phyloP scores from a whole-genome alignment of 495 filamentous ascomycete species.

The Xylaria cubensis region DNA sequence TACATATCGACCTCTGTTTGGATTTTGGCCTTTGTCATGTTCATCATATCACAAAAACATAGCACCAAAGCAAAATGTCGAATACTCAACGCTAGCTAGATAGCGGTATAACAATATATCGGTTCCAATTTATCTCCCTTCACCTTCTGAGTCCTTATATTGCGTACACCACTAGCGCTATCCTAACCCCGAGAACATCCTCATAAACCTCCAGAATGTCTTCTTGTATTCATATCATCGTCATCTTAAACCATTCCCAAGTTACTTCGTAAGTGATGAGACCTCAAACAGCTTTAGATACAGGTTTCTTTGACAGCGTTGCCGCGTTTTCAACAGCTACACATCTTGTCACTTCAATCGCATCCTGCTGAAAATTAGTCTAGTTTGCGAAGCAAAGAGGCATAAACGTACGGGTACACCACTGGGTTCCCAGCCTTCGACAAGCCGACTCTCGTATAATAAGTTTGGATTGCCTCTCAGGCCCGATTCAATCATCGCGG shows the following conservation, averaged over 20 bases:
- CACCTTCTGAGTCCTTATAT: neutral
- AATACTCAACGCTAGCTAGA: neutral
- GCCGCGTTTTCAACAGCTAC: constrained; percentile 39
- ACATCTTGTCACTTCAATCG: constrained; percentile 73
- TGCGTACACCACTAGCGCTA: neutral
- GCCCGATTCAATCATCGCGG: constrained; percentile 42
- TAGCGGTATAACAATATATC: neutral
- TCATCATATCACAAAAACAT: neutral
- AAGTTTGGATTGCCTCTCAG: constrained; percentile 71
- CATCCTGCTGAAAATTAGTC: constrained; percentile 62
- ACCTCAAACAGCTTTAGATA: neutral
- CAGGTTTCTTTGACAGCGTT: neutral
- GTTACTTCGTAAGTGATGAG: too few relatives aligned
- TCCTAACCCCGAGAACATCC: neutral
- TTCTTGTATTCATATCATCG: neutral
- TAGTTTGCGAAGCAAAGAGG: neutral
- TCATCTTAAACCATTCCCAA: too few relatives aligned
- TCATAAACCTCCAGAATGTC: neutral
- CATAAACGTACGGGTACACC: constrained; percentile 59
- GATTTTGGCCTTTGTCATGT: neutral
- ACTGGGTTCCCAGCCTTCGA: constrained; percentile 71
- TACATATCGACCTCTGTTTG: neutral
- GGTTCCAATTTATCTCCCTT: neutral
- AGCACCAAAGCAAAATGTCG: neutral
- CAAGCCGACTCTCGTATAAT: constrained; percentile 68